A percentile compares a stretch with the other conserved stretches of the same genome.
phyloP scores from a whole-genome alignment of 2,329 filamentous ascomycete species.

The Curvularia eragrostidis region DNA sequence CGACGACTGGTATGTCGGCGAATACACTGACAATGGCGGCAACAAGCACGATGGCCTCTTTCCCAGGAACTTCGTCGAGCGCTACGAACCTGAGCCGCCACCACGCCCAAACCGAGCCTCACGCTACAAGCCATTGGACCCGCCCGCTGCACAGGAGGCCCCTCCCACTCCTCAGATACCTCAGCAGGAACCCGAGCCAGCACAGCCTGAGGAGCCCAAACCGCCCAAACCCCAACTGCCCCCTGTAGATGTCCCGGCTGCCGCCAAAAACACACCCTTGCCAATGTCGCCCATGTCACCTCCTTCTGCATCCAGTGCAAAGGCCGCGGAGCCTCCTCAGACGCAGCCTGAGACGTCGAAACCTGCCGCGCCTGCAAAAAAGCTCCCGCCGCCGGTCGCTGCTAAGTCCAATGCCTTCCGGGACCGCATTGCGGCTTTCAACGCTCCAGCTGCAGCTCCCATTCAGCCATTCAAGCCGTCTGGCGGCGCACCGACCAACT shows the following conservation, averaged over 20 bases:
- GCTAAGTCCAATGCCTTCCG: slow-evolving; percentile 91
- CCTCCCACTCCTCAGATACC: slow-evolving; percentile 39
- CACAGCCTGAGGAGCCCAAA: slow-evolving; percentile 35
- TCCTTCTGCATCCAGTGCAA: slow-evolving; percentile 31
- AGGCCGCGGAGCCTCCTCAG: slow-evolving; percentile 27
- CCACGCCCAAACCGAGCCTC: slow-evolving; percentile 77
- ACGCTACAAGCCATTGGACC: slow-evolving; percentile 56
- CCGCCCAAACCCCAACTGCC: slow-evolving; percentile 50
- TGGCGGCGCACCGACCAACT: slow-evolving; percentile 66
- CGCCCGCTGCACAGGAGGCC: slow-evolving; percentile 36
- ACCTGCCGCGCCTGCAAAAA: slow-evolving; percentile 51
- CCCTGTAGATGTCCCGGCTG: slow-evolving; percentile 41
- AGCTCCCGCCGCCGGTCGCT: slow-evolving; percentile 69
- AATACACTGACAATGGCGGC: slow-evolving; percentile 80
- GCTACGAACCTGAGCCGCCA: slow-evolving; percentile 88
- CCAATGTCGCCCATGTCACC: slow-evolving; percentile 40
- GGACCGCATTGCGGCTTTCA: slow-evolving; percentile 97
- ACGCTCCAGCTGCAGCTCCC: slow-evolving; percentile 84
- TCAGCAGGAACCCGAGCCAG: slow-evolving; percentile 36
- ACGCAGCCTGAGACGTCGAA: slow-evolving; percentile 50
- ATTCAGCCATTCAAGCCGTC: slow-evolving; percentile 85
- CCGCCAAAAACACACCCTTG: slow-evolving; percentile 32
- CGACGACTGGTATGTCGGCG: slow-evolving; percentile 89
- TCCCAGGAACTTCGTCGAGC: slow-evolving; percentile 96
- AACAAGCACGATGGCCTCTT: slow-evolving; percentile 84